These are phyloP conservation scores for Astrocystis sublimbata DNA, from an alignment of 495 filamentous ascomycete species.

Conservation along the genomic window DNA sequence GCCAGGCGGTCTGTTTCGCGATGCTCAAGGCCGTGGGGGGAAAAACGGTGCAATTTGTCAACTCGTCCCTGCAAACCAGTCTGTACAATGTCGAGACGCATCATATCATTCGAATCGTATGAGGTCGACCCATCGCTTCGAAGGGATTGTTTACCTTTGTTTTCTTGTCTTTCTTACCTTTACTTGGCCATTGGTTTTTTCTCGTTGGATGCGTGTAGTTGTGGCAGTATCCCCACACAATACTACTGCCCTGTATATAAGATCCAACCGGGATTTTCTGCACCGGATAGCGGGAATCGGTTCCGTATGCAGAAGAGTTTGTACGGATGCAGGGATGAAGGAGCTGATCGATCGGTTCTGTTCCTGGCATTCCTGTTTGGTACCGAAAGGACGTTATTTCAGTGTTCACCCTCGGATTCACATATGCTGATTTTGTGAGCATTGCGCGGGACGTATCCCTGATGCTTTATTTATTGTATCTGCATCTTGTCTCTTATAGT, in stretches of 20 bases:
- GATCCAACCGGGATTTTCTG: conserved; percentile 1
- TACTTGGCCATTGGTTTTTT: background rate
- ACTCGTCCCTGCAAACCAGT: background rate
- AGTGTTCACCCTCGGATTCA: no score
- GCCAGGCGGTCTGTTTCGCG: background rate
- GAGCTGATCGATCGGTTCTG: conserved; percentile 19
- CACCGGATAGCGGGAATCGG: conserved; percentile 16
- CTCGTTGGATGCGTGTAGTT: background rate
- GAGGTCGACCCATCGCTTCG: conserved; percentile 9
- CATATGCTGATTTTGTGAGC: no score
- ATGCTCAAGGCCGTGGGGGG: background rate
- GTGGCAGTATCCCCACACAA: background rate
- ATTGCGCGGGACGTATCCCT: no score
- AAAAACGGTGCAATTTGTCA: background rate
- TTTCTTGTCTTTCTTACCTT: background rate
- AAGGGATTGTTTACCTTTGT: background rate
- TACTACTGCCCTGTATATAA: background rate
- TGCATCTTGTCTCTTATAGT: no score
- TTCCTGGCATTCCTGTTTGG: conserved; percentile 5
- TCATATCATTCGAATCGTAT: conserved; percentile 8
- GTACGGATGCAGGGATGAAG: conserved; percentile 11
- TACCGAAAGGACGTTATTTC: no score
- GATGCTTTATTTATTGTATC: no score
- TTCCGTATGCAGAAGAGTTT: conserved; percentile 14
- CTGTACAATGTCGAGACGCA: background rate